Percentiles rank a stretch among this genome's conserved stretches.
Evolutionary conservation across 352 stramenopile species (phyloP).

Genomic region (Phytophthora multivora): DNA sequence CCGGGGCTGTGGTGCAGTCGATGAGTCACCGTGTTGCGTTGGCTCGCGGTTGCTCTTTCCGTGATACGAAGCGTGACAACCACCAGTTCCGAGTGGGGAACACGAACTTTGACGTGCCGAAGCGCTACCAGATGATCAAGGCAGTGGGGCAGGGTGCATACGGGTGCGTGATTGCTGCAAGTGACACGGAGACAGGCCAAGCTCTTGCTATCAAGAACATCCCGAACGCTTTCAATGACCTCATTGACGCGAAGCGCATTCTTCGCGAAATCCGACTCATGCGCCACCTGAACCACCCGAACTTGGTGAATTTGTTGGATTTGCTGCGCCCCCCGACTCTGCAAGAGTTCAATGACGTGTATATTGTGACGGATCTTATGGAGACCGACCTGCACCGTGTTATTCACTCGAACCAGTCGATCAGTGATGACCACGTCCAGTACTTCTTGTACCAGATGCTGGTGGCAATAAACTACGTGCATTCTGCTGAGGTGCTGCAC

Average conservation of each 20-base stretch:
- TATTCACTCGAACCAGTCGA: constrained; percentile 84
- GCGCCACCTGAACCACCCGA: constrained; percentile 86
- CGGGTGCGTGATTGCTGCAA: constrained; percentile 90
- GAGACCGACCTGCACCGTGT: constrained; percentile 79
- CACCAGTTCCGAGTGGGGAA: constrained; percentile 88
- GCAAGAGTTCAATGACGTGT: constrained; percentile 90
- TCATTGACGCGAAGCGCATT: constrained; percentile 89
- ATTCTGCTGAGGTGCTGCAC: constrained; percentile 80
- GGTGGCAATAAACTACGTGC: constrained; percentile 78
- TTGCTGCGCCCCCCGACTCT: constrained; percentile 79
- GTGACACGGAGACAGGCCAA: constrained; percentile 84
- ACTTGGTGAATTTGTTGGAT: constrained; percentile 84
- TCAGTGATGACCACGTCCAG: constrained; percentile 80
- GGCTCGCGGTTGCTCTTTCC: constrained; percentile 82
- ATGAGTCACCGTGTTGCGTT: constrained; percentile 65
- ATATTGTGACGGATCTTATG: constrained; percentile 84
- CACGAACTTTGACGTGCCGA: constrained; percentile 85
- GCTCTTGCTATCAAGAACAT: constrained; percentile 97
- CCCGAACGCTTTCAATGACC: constrained; percentile 91
- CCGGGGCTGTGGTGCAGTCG: constrained; percentile 44
- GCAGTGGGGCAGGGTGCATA: constrained; percentile 91
- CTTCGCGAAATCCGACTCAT: constrained; percentile 89
- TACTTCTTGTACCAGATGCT: constrained; percentile 87
- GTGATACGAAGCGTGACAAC: constrained; percentile 85
- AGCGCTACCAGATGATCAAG: constrained; percentile 90